phyloP scores from a whole-genome alignment of 2,329 filamentous ascomycete species.

The Aspergillus udagawae region DNA sequence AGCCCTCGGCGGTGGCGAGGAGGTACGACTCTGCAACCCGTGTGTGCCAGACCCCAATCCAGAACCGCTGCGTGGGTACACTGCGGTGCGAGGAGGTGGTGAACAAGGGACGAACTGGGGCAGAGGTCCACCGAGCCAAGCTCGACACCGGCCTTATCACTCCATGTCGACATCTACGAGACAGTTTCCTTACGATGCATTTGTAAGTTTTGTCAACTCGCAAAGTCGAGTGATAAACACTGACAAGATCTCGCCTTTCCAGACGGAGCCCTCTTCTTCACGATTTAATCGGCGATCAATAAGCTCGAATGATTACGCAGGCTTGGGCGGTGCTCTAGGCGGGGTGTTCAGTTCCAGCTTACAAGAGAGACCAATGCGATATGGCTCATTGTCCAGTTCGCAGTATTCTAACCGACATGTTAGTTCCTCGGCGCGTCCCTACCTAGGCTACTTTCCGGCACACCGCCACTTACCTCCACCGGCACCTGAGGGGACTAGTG shows the following conservation, averaged over 20 bases:
- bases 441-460: neutral
- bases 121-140: conserved; percentile 12
- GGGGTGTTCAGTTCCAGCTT: conserved; percentile 10
- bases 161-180: conserved; percentile 18
- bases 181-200: conserved; percentile 5
- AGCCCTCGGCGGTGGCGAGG: conserved; percentile 60
- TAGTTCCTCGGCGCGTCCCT: conserved; percentile 6
- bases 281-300: conserved; percentile 24
- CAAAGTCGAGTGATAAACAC: neutral
- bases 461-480: neutral
- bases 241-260: neutral
- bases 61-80: conserved; percentile 46
- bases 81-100: conserved; percentile 18
- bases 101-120: conserved; percentile 11
- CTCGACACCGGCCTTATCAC: conserved; percentile 24
- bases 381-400: conserved; percentile 12
- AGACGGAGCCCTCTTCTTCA: conserved; percentile 11
- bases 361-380: conserved; percentile 14
- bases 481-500: conserved; percentile 1
- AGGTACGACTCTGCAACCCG: conserved; percentile 68
- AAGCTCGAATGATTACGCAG: conserved; percentile 20
- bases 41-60: conserved; percentile 68
- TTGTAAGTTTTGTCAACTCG: conserved; percentile 9
- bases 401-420: conserved; percentile 1
- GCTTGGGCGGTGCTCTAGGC: conserved; percentile 12